phyloP scores from a whole-genome alignment of 2,329 filamentous ascomycete genomes.

The Verticillium albo-atrum region DNA sequence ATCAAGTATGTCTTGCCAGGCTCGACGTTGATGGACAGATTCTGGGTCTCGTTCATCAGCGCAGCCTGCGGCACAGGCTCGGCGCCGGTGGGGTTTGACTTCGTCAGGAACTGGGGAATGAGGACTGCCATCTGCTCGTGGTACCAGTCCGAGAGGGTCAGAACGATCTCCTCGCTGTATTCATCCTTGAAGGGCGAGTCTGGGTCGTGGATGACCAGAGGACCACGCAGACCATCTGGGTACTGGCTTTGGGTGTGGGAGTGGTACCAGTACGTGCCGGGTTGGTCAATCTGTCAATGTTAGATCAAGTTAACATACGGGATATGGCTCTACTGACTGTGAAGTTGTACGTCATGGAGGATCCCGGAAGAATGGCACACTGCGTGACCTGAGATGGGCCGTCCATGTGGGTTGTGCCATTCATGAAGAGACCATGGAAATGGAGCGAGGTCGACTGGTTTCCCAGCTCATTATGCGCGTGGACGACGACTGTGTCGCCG shows the following conservation, averaged over 20 bases:
- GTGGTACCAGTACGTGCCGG: slow-evolving; percentile 79
- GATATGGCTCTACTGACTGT: slow-evolving; percentile 37
- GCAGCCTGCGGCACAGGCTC: slow-evolving; percentile 65
- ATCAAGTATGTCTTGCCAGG: slow-evolving; percentile 70
- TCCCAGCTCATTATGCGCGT: slow-evolving; percentile 53
- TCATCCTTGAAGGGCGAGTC: slow-evolving; percentile 50
- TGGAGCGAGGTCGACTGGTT: slow-evolving; percentile 61
- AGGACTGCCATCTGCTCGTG: slow-evolving; percentile 51
- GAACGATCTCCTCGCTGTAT: slow-evolving; percentile 58
- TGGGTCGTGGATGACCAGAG: slow-evolving; percentile 61
- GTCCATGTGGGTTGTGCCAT: slow-evolving; percentile 66
- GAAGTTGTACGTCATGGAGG: slow-evolving; percentile 66
- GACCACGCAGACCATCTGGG: slow-evolving; percentile 63
- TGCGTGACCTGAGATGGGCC: slow-evolving; percentile 64
- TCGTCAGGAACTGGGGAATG: slow-evolving; percentile 44
- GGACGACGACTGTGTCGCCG: slow-evolving; percentile 58
- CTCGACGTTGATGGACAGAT: slow-evolving; percentile 47
- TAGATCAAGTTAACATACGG: not conserved
- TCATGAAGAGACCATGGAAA: slow-evolving; percentile 70
- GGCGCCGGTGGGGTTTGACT: slow-evolving; percentile 51
- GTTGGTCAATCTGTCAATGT: slow-evolving; percentile 49
- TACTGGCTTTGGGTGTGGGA: slow-evolving; percentile 65
- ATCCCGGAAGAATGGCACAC: slow-evolving; percentile 60
- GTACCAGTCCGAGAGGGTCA: slow-evolving; percentile 70
- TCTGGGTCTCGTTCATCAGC: slow-evolving; percentile 67